Evolutionary conservation across 139 green algal genomes (phyloP).

Genomic region (Deuterostichococcus epilithicus): DNA sequence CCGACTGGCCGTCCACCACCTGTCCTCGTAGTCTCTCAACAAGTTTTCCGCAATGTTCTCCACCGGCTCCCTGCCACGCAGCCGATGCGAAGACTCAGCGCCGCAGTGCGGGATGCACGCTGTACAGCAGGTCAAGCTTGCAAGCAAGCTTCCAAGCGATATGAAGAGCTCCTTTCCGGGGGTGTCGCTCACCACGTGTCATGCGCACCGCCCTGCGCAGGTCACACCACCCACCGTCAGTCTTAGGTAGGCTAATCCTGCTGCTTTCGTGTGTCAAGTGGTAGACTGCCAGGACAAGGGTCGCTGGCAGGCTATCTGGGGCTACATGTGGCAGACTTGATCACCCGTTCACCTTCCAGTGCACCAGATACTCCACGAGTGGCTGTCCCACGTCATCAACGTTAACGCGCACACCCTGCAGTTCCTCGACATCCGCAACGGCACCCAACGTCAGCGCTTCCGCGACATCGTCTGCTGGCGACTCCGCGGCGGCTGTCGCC

Average conservation of each 20-base stretch:
- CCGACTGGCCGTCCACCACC: constrained; percentile 74
- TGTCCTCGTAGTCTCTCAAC: constrained; percentile 76
- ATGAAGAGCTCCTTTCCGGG: not conserved
- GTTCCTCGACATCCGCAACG: constrained; percentile 53
- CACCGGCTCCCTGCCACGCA: constrained; percentile 53
- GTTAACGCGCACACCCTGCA: constrained; percentile 53
- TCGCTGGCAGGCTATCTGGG: not conserved
- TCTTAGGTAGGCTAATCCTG: too few relatives aligned
- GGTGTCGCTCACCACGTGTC: constrained; percentile 39
- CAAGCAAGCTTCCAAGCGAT: not conserved
- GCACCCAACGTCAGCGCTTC: not conserved
- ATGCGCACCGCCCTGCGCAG: constrained; percentile 25
- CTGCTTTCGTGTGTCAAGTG: not conserved
- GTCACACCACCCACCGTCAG: not conserved
- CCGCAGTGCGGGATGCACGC: not conserved
- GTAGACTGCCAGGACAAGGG: not conserved
- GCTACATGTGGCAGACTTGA: constrained; percentile 2
- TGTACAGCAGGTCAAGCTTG: not conserved
- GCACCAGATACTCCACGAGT: constrained; percentile 67
- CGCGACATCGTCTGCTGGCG: not conserved
- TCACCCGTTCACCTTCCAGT: constrained; percentile 62
- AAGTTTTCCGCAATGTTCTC: constrained; percentile 80
- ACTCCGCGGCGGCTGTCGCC: too few relatives aligned
- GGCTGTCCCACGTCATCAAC: constrained; percentile 37
- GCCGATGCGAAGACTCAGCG: not conserved